Conservation (phyloP, 805 yeast species). For the Clavispora phyllophila region DNA sequence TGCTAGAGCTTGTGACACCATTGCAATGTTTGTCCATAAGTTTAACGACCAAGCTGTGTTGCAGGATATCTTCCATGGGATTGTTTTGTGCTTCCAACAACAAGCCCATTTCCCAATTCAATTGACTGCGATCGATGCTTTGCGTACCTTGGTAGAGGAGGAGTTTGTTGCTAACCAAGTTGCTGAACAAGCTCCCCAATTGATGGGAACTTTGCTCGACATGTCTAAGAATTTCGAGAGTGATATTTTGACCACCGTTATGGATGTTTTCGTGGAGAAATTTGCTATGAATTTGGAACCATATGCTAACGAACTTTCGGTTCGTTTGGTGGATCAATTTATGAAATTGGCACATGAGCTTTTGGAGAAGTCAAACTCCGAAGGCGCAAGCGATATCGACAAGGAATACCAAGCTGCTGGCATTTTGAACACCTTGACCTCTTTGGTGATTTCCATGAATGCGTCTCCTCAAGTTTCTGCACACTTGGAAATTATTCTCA, state of each 20-base stretch:
- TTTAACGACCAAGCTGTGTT: slow-evolving; percentile 31
- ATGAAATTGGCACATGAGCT: slow-evolving; percentile 61
- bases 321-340: slow-evolving; percentile 68
- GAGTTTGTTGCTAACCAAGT: slow-evolving; percentile 32
- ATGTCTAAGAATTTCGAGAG: slow-evolving; percentile 41
- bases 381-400: slow-evolving; percentile 19
- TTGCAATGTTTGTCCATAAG: slow-evolving; percentile 34
- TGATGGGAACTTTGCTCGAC: slow-evolving; percentile 40
- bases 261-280: slow-evolving; percentile 42
- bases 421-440: slow-evolving; percentile 36
- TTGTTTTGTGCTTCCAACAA: slow-evolving; percentile 35
- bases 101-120: slow-evolving; percentile 45
- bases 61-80: slow-evolving; percentile 37
- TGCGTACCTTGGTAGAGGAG: slow-evolving; percentile 44
- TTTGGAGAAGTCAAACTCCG: slow-evolving; percentile 19
- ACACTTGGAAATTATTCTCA: slow-evolving; percentile 29
- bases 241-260: slow-evolving; percentile 39
- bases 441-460: slow-evolving; percentile 40
- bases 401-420: slow-evolving; percentile 43
- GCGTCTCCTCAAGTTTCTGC: slow-evolving; percentile 34
- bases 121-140: slow-evolving; percentile 49
- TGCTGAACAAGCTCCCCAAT: slow-evolving; percentile 40
- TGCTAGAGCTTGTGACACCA: slow-evolving; percentile 43
- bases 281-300: slow-evolving; percentile 51
- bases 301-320: slow-evolving; percentile 41